Evolutionary conservation across 2,329 filamentous ascomycete genomes (phyloP), one percentile per base, ranked within the genome.

Genomic region (Aplosporella prunicola): DNA sequence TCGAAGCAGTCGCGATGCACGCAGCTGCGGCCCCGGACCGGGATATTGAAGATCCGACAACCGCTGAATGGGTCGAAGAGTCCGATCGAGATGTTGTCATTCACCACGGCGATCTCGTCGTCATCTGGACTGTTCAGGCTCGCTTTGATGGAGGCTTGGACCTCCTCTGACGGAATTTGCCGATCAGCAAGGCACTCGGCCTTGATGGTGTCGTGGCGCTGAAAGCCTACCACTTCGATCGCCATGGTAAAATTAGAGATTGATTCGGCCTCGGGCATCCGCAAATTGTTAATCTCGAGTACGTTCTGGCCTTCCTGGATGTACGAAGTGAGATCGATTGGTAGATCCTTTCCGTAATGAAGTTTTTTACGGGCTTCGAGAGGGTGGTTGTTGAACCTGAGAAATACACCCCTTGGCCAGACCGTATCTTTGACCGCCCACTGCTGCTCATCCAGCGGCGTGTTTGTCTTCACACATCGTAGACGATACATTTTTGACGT

Each of bases 1-100:
- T 96, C 89, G 53, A 96, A 95, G 53, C 87, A 94, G 53, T 95
- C 85, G 23, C 80, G 65, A 53, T 98, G 89, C 16, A 66, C 64
- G 56, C 91, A 98, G 3, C 57, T 49, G 6, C 51, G 63, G 17
- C 85, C 78, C 18, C 88, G 79, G 2, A 80, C 84, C 1, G 91
- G 89, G 0, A 71, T 68, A 5, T 72, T 64, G 53, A 82, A 87
- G 9, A 91, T 59, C 6, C 46, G 50, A 23, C 53, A 56, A 26
- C 53, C 56, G 32, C 55, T 60, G 45, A 68, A 64, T 0, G 68
- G 68, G 37, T 72, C 69, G 42, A 61, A 57, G 9, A 72, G 51
- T 5, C 53, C 57, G 44, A 72, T 63, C 4, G 56, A 63, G 9
- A 66, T 43, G 13, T 46, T 58, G 42, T 48, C 60, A 25, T 61